Base-by-base conservation (phyloP, 345 rosid genomes). In the Eucalyptus dawsonii region DNA sequence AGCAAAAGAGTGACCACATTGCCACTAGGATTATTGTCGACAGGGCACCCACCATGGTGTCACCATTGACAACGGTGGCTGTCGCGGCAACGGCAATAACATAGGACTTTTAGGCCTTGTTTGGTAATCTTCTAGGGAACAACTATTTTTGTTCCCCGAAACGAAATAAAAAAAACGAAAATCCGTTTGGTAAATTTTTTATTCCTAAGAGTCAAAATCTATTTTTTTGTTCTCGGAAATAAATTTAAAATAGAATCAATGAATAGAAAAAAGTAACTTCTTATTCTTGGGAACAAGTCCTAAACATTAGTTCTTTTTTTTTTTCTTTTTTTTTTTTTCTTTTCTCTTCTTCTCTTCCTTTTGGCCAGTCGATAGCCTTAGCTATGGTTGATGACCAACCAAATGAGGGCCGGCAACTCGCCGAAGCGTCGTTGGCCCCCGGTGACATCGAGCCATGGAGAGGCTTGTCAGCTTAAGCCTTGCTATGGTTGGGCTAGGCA, bases 371-470 rank as follows among this genome's bases (percentile, higher is more conserved):
- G 4, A 0, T 0, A 0, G 4, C 4, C 56, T 53, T 3, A 3
- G 0, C 24, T 53, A 53, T 19, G 56, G 4, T 53, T 0, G 10
- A 10, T 0, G 2, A 53, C 1, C 0, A 0, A 8, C 56, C 4
- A 53, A 19, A 19, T 3, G 56, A 53, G 56, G 56, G 24, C 0
- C 4, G 1, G 0, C 4, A 1, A 53, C 24, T 19, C 0, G 4
- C 22, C 0, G 0, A 1, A 53, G 56, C 9, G 0, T 53, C 0
- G 10, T 0, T 1, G 24, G 56, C 56, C 56, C 24, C 0, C 0
- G 9, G 4, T 3, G 22, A 51, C 2, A 0, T 7, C 8, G 0
- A 51, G 56, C 9, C 22, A 51, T 1, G 1, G 4, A 0, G 2
- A 51, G 56, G 56, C 22, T 51, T 7, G 22, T 14, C 1, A 1